Percentiles rank a stretch among this genome's conserved stretches.
phyloP scores from a whole-genome alignment of 495 filamentous ascomycete genomes.

The Cenococcum geophilum region DNA sequence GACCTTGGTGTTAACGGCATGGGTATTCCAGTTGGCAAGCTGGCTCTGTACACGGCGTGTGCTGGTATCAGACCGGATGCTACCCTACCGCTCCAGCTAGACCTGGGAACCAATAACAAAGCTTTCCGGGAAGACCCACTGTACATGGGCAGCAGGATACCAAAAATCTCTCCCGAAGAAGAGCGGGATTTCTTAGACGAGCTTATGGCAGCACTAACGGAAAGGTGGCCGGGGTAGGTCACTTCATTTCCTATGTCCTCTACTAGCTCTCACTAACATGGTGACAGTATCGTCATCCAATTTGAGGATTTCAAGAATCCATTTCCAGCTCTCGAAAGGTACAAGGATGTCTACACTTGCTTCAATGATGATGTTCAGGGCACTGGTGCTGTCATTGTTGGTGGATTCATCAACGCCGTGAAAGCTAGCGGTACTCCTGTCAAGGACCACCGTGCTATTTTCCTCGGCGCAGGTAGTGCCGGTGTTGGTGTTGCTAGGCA shows the following conservation, averaged over 20 bases:
- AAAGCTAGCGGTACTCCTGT: conserved; percentile 79
- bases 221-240: conserved; percentile 72
- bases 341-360: conserved; percentile 79
- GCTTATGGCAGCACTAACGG: conserved; percentile 85
- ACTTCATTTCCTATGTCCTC: neutral
- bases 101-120: conserved; percentile 89
- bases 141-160: conserved; percentile 82
- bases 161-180: conserved; percentile 72
- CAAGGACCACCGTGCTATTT: conserved; percentile 88
- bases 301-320: conserved; percentile 99
- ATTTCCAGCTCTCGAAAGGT: conserved; percentile 87
- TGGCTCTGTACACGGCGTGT: conserved; percentile 90
- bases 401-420: conserved; percentile 90
- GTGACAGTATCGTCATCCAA: conserved; percentile 78
- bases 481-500: conserved; percentile 97
- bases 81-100: conserved; percentile 86
- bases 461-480: conserved; percentile 91
- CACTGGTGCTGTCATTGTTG: conserved; percentile 91
- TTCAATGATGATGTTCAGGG: conserved; percentile 99
- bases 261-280: conserved; percentile 17
- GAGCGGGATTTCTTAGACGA: conserved; percentile 95
- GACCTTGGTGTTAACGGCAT: conserved; percentile 97
- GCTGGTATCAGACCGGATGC: conserved; percentile 90
- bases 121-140: conserved; percentile 81
- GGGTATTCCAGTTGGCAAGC: conserved; percentile 92